phyloP scores from a whole-genome alignment of 345 rosid genomes.

The Eutrema heterophyllum region DNA sequence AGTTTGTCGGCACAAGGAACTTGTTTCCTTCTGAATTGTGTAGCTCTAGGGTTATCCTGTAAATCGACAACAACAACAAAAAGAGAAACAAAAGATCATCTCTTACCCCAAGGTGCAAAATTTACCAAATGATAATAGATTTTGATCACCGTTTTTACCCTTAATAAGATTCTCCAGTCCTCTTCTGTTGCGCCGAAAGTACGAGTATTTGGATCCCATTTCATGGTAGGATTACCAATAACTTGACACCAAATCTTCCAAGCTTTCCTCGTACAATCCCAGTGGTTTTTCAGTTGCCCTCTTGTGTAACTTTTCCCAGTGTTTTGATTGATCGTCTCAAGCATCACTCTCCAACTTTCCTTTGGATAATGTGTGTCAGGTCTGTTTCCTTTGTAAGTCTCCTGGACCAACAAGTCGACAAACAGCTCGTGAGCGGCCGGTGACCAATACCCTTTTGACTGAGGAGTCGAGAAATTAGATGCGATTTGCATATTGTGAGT shows the following conservation, averaged over 20 bases:
- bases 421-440: conserved; percentile 40
- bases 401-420: conserved; percentile 33
- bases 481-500: conserved; percentile 22
- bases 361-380: conserved; percentile 36
- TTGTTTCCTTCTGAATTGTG: conserved; percentile 30
- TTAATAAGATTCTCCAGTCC: conserved; percentile 35
- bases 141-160: conserved; percentile 11
- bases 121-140: background rate
- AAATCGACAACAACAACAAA: background rate
- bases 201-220: conserved; percentile 42
- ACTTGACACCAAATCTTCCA: conserved; percentile 54
- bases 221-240: conserved; percentile 31
- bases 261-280: conserved; percentile 40
- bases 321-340: conserved; percentile 32
- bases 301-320: conserved; percentile 30
- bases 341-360: conserved; percentile 40
- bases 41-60: conserved; percentile 40
- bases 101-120: background rate
- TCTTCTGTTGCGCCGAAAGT: conserved; percentile 39
- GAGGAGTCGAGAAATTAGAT: conserved; percentile 15
- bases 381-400: conserved; percentile 38
- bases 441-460: conserved; percentile 35
- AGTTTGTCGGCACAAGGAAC: conserved; percentile 33
- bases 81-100: background rate
- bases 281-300: conserved; percentile 39